Evolutionary conservation across 176 grass and related monocot species (phyloP).

Genomic region (Aegilops umbellulata): DNA sequence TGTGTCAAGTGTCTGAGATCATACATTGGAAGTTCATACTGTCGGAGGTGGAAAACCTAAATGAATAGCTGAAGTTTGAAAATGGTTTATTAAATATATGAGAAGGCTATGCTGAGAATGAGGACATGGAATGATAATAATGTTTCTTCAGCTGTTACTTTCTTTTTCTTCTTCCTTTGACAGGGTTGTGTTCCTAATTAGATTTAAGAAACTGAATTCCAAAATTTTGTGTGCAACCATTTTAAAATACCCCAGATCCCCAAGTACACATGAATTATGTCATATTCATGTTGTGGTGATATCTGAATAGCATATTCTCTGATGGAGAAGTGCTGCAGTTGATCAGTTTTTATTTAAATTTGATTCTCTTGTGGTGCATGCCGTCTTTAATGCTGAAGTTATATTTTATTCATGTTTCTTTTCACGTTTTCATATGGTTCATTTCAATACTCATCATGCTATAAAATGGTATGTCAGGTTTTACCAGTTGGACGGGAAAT

Average conservation of each 20-base stretch:
- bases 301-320: not conserved
- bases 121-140: not conserved
- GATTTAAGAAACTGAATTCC: not conserved
- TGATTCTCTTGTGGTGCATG: not conserved
- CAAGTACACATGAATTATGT: not conserved
- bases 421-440: not conserved
- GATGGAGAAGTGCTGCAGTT: not conserved
- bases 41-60: constrained; percentile 5
- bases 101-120: not conserved
- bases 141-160: not conserved
- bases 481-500: constrained; percentile 76
- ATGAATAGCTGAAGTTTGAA: not conserved
- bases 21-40: not conserved
- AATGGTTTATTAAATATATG: not conserved
- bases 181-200: not conserved
- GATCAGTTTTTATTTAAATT: not conserved
- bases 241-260: not conserved
- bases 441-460: constrained; percentile 2
- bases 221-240: not conserved
- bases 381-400: constrained; percentile 4
- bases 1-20: not conserved
- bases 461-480: constrained; percentile 47
- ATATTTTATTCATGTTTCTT: not conserved
- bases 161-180: not conserved
- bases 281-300: not conserved